Conservation (phyloP, 148 eudicot genomes). For the Hydrangea macrophylla region DNA sequence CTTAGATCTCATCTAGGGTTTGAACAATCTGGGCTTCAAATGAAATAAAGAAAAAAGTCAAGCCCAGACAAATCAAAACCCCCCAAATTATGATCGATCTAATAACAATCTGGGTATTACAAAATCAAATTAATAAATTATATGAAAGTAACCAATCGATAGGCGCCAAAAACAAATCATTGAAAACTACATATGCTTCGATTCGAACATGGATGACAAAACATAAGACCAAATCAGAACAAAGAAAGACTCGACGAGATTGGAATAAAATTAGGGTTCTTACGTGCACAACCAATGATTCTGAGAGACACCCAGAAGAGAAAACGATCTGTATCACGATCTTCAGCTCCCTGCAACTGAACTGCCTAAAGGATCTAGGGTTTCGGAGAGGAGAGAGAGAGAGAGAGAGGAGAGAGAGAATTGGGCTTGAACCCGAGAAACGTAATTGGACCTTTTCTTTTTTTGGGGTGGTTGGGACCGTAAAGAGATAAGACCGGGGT, state of each 20-base stretch:
- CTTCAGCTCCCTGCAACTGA: slow-evolving; percentile 1
- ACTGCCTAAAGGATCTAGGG: slow-evolving; percentile 24
- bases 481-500: slow-evolving; percentile 4
- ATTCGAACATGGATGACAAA: neutral
- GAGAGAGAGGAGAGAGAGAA: slow-evolving; percentile 16
- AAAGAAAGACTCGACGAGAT: neutral
- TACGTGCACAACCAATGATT: slow-evolving; percentile 7
- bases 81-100: neutral
- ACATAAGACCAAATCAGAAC: neutral
- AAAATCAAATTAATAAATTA: neutral
- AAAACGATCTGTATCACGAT: neutral
- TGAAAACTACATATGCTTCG: neutral
- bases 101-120: neutral
- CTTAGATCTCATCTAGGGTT: slow-evolving; percentile 8
- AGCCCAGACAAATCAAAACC: slow-evolving; percentile 10
- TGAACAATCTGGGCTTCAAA: slow-evolving; percentile 10
- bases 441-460: slow-evolving; percentile 20
- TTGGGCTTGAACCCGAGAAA: slow-evolving; percentile 35
- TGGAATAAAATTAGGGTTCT: neutral
- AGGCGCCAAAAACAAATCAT: too few species aligned
- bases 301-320: neutral
- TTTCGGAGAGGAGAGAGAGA: slow-evolving; percentile 7
- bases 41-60: neutral
- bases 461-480: slow-evolving; percentile 3
- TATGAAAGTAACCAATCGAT: too few species aligned